phyloP scores from a whole-genome alignment of 331 rosid genomes.

The Phaseolus coccineus region DNA sequence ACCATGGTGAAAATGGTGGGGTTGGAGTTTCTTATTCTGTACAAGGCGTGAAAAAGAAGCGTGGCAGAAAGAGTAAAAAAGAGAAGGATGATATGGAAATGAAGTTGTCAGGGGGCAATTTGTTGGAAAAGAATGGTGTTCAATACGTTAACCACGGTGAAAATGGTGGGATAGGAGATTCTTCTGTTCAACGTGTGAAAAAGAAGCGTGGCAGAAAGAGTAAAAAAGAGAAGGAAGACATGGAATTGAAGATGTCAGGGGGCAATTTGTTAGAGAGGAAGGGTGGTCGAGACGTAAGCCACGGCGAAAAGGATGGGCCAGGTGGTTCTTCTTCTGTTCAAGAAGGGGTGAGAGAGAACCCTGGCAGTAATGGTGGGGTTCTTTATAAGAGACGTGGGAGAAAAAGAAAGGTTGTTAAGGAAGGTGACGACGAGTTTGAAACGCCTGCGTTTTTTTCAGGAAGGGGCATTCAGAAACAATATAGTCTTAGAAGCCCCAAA shows the following conservation, averaged over 20 bases:
- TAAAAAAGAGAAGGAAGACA: not conserved
- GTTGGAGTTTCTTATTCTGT: not conserved
- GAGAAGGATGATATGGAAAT: not conserved
- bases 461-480: not conserved
- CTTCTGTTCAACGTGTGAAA: not conserved
- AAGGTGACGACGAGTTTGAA: not conserved
- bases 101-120: not conserved
- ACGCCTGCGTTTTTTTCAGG: not conserved
- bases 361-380: not conserved
- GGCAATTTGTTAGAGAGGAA: not conserved
- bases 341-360: too few relatives aligned
- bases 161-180: not conserved
- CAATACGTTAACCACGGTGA: not conserved
- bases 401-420: not conserved
- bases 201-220: constrained; percentile 23
- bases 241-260: not conserved
- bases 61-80: constrained; percentile 12
- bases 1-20: not conserved
- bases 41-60: not conserved
- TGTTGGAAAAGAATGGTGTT: constrained; percentile 24
- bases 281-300: not conserved
- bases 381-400: not conserved
- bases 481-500: not conserved
- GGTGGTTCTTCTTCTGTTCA: too few relatives aligned
- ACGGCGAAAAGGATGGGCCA: not conserved